Percentiles rank a stretch among this genome's conserved stretches.
phyloP scores from a whole-genome alignment of 169 alveolate species.

The Condylostoma magnum region DNA sequence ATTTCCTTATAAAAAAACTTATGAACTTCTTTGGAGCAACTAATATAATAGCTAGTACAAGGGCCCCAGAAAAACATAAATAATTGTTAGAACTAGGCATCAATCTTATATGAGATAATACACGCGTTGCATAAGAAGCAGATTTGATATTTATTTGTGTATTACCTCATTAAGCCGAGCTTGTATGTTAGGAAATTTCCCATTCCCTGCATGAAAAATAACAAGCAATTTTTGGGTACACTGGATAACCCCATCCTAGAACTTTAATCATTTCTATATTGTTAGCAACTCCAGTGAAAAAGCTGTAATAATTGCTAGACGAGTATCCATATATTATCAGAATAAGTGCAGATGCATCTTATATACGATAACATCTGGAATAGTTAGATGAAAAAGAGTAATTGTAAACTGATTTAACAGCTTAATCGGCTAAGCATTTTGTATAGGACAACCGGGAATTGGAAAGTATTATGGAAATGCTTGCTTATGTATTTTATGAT shows the following conservation, averaged over 20 bases:
- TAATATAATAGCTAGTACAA: not conserved
- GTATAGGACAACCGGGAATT: too few species aligned
- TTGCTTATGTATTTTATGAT: too few species aligned
- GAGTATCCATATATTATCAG: conserved; percentile 25
- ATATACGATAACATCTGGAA: too few species aligned
- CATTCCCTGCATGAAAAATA: not conserved
- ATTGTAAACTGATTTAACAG: too few species aligned
- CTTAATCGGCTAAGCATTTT: too few species aligned
- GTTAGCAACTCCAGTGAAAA: conserved; percentile 7
- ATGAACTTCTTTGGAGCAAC: not conserved
- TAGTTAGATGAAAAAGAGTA: too few species aligned
- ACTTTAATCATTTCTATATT: conserved; percentile 23
- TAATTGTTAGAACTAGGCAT: conserved; percentile 6
- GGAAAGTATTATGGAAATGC: too few species aligned
- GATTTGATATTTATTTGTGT: conserved; percentile 3
- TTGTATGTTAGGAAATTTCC: conserved; percentile 3
- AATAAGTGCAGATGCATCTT: not conserved
- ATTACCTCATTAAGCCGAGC: conserved; percentile 27
- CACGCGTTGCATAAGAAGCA: not conserved
- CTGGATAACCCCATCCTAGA: conserved; percentile 18
- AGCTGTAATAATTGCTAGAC: not conserved
- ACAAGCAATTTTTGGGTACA: conserved; percentile 14
- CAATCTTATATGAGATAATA: conserved; percentile 21
- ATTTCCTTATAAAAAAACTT: not conserved
- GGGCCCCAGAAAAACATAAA: conserved; percentile 15